Base-by-base conservation (phyloP, 768 basidiomycete genomes). In the Amanita fuliginea region DNA sequence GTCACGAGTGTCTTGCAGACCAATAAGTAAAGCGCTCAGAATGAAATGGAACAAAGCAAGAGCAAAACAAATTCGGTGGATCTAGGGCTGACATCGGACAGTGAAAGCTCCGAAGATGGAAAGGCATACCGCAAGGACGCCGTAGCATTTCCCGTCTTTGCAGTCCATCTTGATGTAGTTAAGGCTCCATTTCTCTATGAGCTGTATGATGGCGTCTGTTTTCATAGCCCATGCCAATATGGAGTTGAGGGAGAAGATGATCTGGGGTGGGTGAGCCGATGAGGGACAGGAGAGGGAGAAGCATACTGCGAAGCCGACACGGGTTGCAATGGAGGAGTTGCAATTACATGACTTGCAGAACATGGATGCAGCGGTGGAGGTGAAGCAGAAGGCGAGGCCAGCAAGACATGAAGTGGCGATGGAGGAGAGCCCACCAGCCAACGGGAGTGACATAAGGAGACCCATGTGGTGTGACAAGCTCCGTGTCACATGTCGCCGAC, bases 121-220 rank as follows among this genome's bases (percentile, higher is more conserved):
- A 3, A 34, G 22, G 16, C 13, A 86, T 56, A 95, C 94, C 11
- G 94, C 95, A 37, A 99, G 76, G 1, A 99, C 85, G 33, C 95
- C 95, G 57, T 98, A 99, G 59, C 95, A 99, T 61, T 92, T 90
- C 26, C 86, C 93, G 35, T 78, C 85, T 14, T 77, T 81, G 57
- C 95, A 99, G 44, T 92, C 86, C 91, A 99, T 94, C 78, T 97
- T 95, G 62, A 97, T 86, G 63, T 97, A 99, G 57, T 95, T 94
- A 62, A 90, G 89, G 56, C 86, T 92, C 77, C 89, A 86, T 62
- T 92, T 86, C 69, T 93, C 83, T 37, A 99, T 83, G 47, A 83
- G 82, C 55, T 81, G 76, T 53, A 94, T 89, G 35, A 87, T 86
- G 41, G 86, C 73, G 52, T 87, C 84, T 13, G 91, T 90, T 67